These are phyloP conservation scores for Heimioporus sp. DNA, from an alignment of 768 basidiomycete genomes.

Conservation along the genomic window DNA sequence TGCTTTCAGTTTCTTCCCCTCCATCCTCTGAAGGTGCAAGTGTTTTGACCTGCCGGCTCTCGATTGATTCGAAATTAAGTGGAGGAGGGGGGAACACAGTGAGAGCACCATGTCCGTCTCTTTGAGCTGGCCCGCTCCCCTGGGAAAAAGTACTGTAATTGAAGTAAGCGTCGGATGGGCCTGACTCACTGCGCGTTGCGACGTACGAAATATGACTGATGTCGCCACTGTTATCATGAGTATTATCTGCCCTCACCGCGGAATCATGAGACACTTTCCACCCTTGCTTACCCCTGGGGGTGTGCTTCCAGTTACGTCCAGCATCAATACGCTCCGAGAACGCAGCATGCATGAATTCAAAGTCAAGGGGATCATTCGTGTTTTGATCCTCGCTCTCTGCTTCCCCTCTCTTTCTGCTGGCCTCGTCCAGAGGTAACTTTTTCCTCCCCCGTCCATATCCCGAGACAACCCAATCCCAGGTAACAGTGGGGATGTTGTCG, in stretches of 20 bases:
- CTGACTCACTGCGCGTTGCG: background rate
- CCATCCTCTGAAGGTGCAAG: background rate
- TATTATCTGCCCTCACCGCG: background rate
- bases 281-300: background rate
- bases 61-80: conserved; percentile 11
- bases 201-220: conserved; percentile 51
- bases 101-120: conserved; percentile 5
- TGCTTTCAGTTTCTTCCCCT: conserved; percentile 3
- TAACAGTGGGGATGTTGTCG: conserved; percentile 59
- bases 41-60: background rate
- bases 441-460: conserved; percentile 32
- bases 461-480: conserved; percentile 58
- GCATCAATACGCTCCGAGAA: conserved; percentile 48
- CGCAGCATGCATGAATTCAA: conserved; percentile 46
- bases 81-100: conserved; percentile 26
- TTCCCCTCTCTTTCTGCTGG: conserved; percentile 10
- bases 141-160: conserved; percentile 37
- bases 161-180: conserved; percentile 11
- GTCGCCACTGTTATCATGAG: conserved; percentile 25
- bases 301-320: conserved; percentile 28
- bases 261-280: background rate
- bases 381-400: background rate
- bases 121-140: conserved; percentile 16
- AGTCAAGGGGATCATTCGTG: conserved; percentile 25
- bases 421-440: conserved; percentile 4